phyloP scores from a whole-genome alignment of 2,329 filamentous ascomycete species.

The Botryotinia convoluta region DNA sequence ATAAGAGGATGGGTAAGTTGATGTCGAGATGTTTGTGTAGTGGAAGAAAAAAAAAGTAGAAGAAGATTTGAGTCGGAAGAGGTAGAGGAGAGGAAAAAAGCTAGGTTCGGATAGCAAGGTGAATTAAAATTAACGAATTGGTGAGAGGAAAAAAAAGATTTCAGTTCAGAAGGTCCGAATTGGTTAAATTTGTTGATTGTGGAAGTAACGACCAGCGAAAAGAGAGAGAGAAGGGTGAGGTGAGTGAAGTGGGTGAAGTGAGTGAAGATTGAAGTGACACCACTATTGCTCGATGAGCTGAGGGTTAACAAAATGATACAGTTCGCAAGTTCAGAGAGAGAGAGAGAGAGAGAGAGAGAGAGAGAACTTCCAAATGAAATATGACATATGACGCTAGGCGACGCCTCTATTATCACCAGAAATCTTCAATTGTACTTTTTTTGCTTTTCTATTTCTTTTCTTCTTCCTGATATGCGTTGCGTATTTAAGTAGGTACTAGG shows the following conservation, averaged over 20 bases:
- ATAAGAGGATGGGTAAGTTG: conserved; percentile 14
- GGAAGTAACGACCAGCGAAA: neutral
- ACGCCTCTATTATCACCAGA: neutral
- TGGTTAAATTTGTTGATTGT: neutral
- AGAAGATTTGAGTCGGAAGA: neutral
- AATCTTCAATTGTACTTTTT: neutral
- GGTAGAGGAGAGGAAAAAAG: neutral
- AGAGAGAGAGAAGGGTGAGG: neutral
- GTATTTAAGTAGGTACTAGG: no score
- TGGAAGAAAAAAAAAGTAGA: neutral
- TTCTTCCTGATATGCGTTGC: neutral
- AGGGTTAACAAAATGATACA: neutral
- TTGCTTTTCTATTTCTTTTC: neutral
- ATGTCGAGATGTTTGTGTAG: conserved; percentile 13
- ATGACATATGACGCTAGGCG: neutral
- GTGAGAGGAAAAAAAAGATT: neutral
- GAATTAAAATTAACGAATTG: neutral
- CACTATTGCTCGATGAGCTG: neutral
- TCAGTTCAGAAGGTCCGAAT: conserved; percentile 8
- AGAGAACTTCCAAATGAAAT: neutral
- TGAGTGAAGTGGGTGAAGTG: neutral
- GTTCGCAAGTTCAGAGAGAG: neutral
- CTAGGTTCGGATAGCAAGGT: neutral
- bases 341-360: no score
- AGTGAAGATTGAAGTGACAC: neutral